Percentiles rank a stretch among this genome's conserved stretches.
Evolutionary conservation across 208 protist species (phyloP).

Genomic region (Naegleria gruberi): DNA sequence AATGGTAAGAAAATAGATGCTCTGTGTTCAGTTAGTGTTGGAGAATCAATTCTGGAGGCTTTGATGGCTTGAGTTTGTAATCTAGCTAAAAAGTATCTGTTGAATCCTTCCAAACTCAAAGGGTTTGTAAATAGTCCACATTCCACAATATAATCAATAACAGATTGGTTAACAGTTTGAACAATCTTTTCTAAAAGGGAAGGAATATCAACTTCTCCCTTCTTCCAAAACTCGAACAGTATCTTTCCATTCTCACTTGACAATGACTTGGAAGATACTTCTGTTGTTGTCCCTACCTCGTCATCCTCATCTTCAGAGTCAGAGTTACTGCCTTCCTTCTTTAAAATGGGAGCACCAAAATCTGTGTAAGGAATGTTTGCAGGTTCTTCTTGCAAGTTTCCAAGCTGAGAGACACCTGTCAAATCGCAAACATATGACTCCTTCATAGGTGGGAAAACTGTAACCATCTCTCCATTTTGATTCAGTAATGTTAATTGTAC

Average conservation of each 20-base stretch:
- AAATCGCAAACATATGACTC: background rate
- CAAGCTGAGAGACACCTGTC: background rate
- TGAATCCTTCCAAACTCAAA: background rate
- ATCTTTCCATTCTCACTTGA: background rate
- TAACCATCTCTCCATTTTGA: background rate
- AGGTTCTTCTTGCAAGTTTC: background rate
- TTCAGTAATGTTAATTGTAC: background rate
- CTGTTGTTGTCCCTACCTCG: background rate
- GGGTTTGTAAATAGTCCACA: background rate
- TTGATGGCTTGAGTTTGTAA: background rate
- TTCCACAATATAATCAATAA: background rate
- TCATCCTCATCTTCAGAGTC: background rate
- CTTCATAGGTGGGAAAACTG: background rate
- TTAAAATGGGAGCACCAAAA: background rate
- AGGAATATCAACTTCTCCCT: background rate
- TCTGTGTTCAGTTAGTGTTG: background rate
- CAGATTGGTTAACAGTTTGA: background rate
- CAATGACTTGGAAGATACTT: background rate
- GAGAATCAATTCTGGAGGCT: background rate
- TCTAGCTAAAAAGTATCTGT: background rate
- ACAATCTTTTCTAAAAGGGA: background rate
- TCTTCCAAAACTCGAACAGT: conserved; percentile 13
- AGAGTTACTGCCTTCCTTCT: background rate
- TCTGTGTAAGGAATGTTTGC: background rate
- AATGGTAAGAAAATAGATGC: background rate